These are phyloP conservation scores for Discostella stelligeroides DNA, from an alignment of 108 stramenopile species.

Conservation along the genomic window DNA sequence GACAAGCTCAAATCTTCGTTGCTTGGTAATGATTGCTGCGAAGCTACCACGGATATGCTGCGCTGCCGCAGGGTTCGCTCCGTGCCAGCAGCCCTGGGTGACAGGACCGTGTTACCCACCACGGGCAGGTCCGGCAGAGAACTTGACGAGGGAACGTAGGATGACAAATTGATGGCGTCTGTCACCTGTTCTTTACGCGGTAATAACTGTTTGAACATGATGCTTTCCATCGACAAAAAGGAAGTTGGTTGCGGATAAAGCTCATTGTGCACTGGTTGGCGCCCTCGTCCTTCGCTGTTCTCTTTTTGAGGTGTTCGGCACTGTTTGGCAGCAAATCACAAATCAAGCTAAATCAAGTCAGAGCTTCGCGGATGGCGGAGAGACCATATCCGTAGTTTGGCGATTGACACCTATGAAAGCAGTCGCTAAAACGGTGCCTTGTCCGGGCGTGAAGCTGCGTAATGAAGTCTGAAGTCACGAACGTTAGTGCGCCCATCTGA, in stretches of 20 bases:
- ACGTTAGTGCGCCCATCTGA: background rate
- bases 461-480: background rate
- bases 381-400: no score
- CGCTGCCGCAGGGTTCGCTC: background rate
- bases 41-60: background rate
- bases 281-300: no score
- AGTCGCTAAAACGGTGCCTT: no score
- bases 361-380: no score
- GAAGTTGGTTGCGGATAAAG: no score
- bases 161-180: background rate
- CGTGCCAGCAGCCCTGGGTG: background rate
- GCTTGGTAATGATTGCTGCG: background rate
- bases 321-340: no score
- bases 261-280: no score
- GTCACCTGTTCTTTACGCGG: background rate
- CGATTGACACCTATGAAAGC: no score
- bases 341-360: no score
- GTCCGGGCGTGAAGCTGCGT: no score
- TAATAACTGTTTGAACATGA: background rate
- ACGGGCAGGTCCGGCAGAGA: background rate
- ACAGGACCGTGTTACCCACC: background rate
- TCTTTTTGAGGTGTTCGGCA: no score
- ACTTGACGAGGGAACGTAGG: background rate
- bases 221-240: no score
- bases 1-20: constrained; percentile 9